Percentiles rank a stretch among this genome's conserved stretches.
These are phyloP conservation scores for Xerocomellus chrysenteron DNA, from an alignment of 768 basidiomycete species.

Conservation along the genomic window DNA sequence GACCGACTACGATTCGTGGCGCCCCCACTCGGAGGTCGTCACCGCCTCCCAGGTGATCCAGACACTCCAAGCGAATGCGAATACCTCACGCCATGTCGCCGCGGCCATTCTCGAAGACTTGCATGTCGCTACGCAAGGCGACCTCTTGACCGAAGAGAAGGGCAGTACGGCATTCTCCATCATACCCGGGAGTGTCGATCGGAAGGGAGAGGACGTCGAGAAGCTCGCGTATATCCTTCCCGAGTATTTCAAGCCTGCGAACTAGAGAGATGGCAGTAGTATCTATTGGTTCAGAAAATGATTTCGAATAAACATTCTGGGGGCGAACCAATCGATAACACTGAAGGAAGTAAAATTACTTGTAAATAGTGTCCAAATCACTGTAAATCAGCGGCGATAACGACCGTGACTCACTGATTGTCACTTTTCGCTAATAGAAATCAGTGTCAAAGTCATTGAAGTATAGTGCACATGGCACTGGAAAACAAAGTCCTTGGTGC, in stretches of 20 bases:
- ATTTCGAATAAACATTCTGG: no score
- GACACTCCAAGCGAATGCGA: slow-evolving; percentile 82
- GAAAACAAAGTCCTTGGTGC: no score
- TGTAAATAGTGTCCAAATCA: no score
- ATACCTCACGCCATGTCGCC: slow-evolving; percentile 77
- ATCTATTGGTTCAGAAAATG: not conserved
- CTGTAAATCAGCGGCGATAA: no score
- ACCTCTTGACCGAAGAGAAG: slow-evolving; percentile 62
- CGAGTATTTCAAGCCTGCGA: slow-evolving; percentile 53
- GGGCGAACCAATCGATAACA: no score
- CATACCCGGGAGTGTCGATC: slow-evolving; percentile 64
- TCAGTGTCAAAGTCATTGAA: no score
- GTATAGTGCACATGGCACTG: no score
- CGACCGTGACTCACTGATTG: no score
- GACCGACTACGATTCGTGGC: slow-evolving; percentile 97
- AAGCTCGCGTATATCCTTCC: slow-evolving; percentile 79
- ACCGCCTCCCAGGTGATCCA: slow-evolving; percentile 91
- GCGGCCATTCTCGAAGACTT: slow-evolving; percentile 69
- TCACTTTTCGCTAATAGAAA: no score
- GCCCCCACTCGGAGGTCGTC: slow-evolving; percentile 74
- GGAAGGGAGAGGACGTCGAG: slow-evolving; percentile 57
- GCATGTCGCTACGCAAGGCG: slow-evolving; percentile 54
- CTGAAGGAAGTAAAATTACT: no score
- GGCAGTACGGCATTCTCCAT: slow-evolving; percentile 87
- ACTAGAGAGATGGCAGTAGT: not conserved